Percentiles rank a stretch among this genome's conserved stretches.
These are phyloP conservation scores for Chalciporus piperatus DNA, from an alignment of 768 basidiomycete species.

Conservation along the genomic window DNA sequence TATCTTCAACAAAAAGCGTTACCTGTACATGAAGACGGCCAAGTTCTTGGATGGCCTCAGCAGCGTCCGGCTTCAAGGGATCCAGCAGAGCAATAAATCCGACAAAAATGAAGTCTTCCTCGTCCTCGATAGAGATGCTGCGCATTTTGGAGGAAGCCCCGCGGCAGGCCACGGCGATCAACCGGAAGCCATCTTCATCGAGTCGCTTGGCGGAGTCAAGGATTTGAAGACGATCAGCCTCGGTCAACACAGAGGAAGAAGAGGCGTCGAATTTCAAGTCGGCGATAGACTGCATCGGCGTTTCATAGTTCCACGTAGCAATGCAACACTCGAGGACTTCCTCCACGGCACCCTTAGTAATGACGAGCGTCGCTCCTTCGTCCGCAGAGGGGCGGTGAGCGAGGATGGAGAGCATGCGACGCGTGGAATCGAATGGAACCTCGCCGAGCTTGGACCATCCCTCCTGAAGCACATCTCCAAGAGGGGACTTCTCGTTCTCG, in stretches of 20 bases:
- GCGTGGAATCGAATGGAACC: conserved; percentile 36
- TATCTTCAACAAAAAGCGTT: background rate
- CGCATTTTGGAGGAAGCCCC: conserved; percentile 17
- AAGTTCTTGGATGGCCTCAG: conserved; percentile 28
- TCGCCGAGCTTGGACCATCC: conserved; percentile 33
- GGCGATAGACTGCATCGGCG: conserved; percentile 10
- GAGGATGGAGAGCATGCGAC: conserved; percentile 35
- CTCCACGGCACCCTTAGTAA: conserved; percentile 33
- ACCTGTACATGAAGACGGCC: conserved; percentile 32
- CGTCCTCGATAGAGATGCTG: conserved; percentile 22
- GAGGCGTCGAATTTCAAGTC: conserved; percentile 18
- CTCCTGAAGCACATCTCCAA: conserved; percentile 10
- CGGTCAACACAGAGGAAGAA: conserved; percentile 15
- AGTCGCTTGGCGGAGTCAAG: conserved; percentile 26
- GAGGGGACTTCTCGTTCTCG: conserved; percentile 10
- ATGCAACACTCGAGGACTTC: conserved; percentile 30
- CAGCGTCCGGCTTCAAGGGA: conserved; percentile 32
- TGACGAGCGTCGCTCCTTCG: conserved; percentile 21
- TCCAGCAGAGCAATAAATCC: conserved; percentile 31
- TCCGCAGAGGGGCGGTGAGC: conserved; percentile 23
- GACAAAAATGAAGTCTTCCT: conserved; percentile 27
- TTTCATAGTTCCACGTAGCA: conserved; percentile 16
- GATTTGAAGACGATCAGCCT: conserved; percentile 19
- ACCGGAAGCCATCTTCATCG: conserved; percentile 30
- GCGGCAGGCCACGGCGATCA: conserved; percentile 31